Evolutionary conservation across 176 grass and related monocot genomes (phyloP).

Genomic region (Saccharum officinarum): DNA sequence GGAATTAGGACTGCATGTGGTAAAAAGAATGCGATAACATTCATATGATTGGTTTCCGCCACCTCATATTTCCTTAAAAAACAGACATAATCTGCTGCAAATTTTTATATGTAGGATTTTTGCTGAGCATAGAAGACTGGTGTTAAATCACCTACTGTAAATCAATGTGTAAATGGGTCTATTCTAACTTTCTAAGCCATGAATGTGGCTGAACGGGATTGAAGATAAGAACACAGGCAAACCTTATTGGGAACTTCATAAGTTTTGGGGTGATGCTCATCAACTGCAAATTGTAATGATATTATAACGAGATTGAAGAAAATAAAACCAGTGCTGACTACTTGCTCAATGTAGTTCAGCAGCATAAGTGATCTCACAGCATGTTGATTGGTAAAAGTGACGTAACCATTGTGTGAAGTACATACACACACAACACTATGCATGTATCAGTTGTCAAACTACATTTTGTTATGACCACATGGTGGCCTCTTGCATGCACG

Average conservation of each 20-base stretch:
- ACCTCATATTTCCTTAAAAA: not conserved
- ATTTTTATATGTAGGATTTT: slow-evolving; percentile 5
- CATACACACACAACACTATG: not conserved
- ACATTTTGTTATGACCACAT: not conserved
- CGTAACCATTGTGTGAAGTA: not conserved
- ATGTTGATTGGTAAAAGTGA: not conserved
- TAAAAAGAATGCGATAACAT: not conserved
- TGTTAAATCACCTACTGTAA: not conserved
- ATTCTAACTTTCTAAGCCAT: not conserved
- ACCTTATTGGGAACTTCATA: not conserved
- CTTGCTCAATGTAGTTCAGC: not conserved
- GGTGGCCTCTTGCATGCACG: not conserved
- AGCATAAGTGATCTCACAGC: not conserved
- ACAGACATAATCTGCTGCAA: not conserved
- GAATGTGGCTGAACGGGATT: not conserved
- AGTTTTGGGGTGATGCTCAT: not conserved
- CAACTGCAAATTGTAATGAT: not conserved
- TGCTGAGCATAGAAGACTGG: not conserved
- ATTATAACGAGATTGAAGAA: not conserved
- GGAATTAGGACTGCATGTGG: not conserved
- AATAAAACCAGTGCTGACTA: not conserved
- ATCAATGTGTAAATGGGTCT: not conserved
- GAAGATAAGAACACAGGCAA: not conserved
- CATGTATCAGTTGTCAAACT: not conserved
- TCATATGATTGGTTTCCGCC: not conserved